These are phyloP conservation scores for Diplotaxis tenuifolia DNA, from an alignment of 345 rosid species.

Conservation along the genomic window DNA sequence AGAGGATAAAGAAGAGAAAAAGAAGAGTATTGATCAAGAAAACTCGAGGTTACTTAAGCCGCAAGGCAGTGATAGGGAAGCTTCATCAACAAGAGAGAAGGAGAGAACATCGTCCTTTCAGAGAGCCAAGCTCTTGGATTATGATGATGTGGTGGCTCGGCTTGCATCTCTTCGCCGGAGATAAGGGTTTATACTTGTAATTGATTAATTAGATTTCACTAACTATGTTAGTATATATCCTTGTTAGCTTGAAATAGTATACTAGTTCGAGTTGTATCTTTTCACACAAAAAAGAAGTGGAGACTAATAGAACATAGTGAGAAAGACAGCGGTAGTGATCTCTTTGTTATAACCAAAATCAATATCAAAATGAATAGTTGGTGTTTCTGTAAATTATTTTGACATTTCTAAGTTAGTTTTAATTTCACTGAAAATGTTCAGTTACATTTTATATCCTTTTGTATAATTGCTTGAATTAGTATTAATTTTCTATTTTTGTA, in stretches of 20 bases:
- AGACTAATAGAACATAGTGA: background rate
- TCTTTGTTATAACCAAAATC: background rate
- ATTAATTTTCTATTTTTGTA: background rate
- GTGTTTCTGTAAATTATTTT: background rate
- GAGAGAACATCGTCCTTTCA: constrained; percentile 17
- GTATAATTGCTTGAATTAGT: background rate
- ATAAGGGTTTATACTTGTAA: constrained; percentile 6
- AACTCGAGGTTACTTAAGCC: constrained; percentile 39
- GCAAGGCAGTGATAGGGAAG: constrained; percentile 16
- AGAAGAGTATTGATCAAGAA: constrained; percentile 10
- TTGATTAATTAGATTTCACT: background rate
- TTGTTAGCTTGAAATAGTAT: background rate
- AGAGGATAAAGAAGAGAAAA: background rate
- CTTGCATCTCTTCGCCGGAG: constrained; percentile 22
- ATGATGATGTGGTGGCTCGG: constrained; percentile 35
- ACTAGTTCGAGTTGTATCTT: background rate
- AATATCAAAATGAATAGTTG: background rate
- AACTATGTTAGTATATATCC: background rate
- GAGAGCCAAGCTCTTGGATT: constrained; percentile 19
- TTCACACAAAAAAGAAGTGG: background rate
- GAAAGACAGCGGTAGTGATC: background rate
- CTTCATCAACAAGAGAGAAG: constrained; percentile 16
- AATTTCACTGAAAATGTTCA: background rate
- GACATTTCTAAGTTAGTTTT: background rate
- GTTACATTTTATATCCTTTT: background rate